Evolutionary conservation across 176 grass and related monocot species (phyloP).

Genomic region (Panicum miliaceum): DNA sequence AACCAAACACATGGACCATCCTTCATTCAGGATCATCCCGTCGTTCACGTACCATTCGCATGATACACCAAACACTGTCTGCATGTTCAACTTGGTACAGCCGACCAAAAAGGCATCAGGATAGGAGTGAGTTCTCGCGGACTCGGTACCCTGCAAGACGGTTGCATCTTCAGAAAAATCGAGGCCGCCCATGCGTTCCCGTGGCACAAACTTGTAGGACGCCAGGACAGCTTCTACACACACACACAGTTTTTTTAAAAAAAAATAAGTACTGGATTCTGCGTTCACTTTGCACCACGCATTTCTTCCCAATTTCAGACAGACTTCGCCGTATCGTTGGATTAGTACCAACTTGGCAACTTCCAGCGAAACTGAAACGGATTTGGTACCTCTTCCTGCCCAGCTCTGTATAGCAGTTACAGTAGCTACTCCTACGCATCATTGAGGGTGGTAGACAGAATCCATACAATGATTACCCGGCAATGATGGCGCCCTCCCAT

Average conservation of each 20-base stretch:
- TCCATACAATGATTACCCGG: conserved; percentile 31
- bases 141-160: not conserved
- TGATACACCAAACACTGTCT: not conserved
- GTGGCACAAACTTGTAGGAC: too few relatives aligned
- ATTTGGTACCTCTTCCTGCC: conserved; percentile 23
- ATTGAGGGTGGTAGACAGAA: conserved; percentile 30
- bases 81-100: not conserved
- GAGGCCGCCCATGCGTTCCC: too few relatives aligned
- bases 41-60: not conserved
- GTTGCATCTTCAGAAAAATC: too few relatives aligned
- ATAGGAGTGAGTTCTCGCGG: not conserved
- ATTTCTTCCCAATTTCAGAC: too few relatives aligned
- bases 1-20: not conserved
- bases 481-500: conserved; percentile 16
- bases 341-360: not conserved
- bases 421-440: not conserved
- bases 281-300: too few relatives aligned
- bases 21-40: not conserved
- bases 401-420: not conserved
- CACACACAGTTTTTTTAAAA: too few relatives aligned
- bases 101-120: not conserved
- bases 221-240: too few relatives aligned
- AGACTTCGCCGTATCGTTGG: not conserved
- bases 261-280: too few relatives aligned
- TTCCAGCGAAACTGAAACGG: not conserved